phyloP scores from a whole-genome alignment of 2,329 filamentous ascomycete genomes.

The Tolypocladium pustulatum region DNA sequence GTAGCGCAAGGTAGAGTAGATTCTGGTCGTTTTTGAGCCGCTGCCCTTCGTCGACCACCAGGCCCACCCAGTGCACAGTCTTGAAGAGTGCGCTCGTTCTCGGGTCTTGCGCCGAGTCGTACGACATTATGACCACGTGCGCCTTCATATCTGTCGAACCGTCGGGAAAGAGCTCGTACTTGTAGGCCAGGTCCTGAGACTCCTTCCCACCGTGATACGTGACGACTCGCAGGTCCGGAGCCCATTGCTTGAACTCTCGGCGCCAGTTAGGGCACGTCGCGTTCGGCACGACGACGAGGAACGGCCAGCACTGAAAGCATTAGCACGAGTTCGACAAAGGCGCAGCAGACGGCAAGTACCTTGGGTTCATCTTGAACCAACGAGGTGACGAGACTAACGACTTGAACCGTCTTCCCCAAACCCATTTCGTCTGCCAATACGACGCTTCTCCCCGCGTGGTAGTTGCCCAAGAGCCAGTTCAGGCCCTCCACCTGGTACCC shows the following conservation, averaged over 20 bases:
- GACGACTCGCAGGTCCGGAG: constrained; percentile 76
- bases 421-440: constrained; percentile 98
- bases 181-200: constrained; percentile 65
- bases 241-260: constrained; percentile 90
- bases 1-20: constrained; percentile 65
- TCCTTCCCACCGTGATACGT: constrained; percentile 75
- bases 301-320: constrained; percentile 62
- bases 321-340: background rate
- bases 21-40: constrained; percentile 89
- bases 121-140: constrained; percentile 90
- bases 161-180: constrained; percentile 76
- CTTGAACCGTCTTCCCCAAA: constrained; percentile 91
- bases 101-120: constrained; percentile 75
- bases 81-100: constrained; percentile 56
- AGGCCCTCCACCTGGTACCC: constrained; percentile 85
- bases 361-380: constrained; percentile 55
- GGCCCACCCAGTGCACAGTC: constrained; percentile 68
- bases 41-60: constrained; percentile 93
- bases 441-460: constrained; percentile 70
- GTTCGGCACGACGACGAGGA: constrained; percentile 87
- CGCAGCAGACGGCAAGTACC: constrained; percentile 6
- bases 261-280: constrained; percentile 97
- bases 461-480: constrained; percentile 93
- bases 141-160: constrained; percentile 61
- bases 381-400: constrained; percentile 71